A percentile compares a stretch with the other conserved stretches of the same genome.
These are phyloP conservation scores for Pseudogymnoascus sp. DNA, from an alignment of 2,329 filamentous ascomycete genomes.

Conservation along the genomic window DNA sequence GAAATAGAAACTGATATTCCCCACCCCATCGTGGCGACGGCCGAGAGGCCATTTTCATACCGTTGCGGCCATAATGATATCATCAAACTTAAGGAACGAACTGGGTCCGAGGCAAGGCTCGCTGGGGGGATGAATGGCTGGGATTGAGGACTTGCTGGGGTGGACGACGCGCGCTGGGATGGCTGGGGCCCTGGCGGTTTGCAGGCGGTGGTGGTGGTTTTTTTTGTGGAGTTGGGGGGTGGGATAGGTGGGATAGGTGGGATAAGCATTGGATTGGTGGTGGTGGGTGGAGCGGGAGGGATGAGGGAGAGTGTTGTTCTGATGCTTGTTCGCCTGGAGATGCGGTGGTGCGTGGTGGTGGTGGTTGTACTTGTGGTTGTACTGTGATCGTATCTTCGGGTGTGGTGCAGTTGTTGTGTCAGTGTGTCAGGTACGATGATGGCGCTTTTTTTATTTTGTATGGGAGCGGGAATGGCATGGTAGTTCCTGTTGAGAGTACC, in stretches of 20 bases:
- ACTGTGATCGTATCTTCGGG: neutral
- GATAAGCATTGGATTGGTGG: neutral
- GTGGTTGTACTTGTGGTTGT: neutral
- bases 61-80: neutral
- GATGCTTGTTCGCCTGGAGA: neutral
- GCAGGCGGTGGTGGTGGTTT: neutral
- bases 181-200: neutral
- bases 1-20: neutral
- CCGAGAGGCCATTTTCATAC: neutral
- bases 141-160: neutral
- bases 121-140: neutral
- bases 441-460: neutral
- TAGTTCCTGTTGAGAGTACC: neutral
- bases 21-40: too few species aligned
- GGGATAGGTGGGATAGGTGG: neutral
- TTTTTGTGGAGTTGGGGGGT: neutral
- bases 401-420: neutral
- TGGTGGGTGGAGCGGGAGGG: neutral
- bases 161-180: neutral
- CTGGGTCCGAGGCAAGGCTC: neutral
- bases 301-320: neutral
- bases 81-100: neutral
- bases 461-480: neutral
- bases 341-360: neutral
- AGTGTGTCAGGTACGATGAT: neutral